Conservation (phyloP, 345 rosid species). For the Citropsis articulata region DNA sequence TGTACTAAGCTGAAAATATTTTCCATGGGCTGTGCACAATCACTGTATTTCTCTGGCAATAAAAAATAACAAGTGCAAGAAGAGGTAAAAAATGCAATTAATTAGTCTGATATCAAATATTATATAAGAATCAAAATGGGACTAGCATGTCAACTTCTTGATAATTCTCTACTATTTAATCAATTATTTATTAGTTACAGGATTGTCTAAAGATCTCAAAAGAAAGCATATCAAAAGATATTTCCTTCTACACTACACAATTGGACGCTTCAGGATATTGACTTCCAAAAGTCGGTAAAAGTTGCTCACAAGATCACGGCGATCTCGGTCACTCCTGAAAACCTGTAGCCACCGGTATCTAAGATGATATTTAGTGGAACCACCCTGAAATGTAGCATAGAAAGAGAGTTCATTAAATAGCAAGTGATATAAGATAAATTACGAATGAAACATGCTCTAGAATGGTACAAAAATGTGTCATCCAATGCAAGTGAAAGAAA, state of each 20-base stretch:
- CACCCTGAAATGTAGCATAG: conserved; percentile 58
- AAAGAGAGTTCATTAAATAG: not conserved
- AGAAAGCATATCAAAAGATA: not conserved
- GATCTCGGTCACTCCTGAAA: conserved; percentile 87
- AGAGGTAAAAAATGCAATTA: not conserved
- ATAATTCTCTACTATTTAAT: not conserved
- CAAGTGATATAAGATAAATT: not conserved
- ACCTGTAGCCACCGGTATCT: conserved; percentile 90
- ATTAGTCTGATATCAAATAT: no score
- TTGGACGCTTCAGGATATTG: not conserved
- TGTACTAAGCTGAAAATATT: not conserved
- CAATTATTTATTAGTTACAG: no score
- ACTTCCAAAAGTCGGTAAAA: conserved; percentile 1
- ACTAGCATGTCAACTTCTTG: not conserved
- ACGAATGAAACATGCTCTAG: not conserved
- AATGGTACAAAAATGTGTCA: not conserved
- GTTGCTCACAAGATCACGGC: conserved; percentile 87
- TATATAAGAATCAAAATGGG: not conserved
- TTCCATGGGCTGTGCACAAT: not conserved
- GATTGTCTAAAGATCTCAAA: not conserved
- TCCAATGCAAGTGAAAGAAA: not conserved
- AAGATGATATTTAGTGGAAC: conserved; percentile 88
- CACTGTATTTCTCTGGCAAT: not conserved
- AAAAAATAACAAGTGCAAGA: not conserved
- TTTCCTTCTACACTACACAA: not conserved